These are phyloP conservation scores for Pilatotrama ljubarskyi DNA, from an alignment of 768 basidiomycete species.

Conservation along the genomic window DNA sequence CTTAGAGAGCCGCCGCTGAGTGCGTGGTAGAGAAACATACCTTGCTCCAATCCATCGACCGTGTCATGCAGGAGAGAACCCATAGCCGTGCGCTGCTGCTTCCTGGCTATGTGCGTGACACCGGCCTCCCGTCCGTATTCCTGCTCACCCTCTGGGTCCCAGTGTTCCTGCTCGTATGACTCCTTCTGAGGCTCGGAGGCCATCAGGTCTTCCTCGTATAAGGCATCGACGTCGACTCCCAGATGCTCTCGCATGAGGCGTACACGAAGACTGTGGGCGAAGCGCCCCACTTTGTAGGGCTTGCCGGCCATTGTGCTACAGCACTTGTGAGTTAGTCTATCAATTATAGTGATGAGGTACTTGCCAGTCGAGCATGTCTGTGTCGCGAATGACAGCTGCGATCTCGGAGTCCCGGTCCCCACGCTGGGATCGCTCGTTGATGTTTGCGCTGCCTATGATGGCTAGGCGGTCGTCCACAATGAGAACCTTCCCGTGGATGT, in stretches of 20 bases:
- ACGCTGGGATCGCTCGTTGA: slow-evolving; percentile 94
- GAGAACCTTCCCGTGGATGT: slow-evolving; percentile 69
- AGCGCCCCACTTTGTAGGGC: slow-evolving; percentile 94
- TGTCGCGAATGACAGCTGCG: slow-evolving; percentile 90
- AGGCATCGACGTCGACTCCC: slow-evolving; percentile 89
- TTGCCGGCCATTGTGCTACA: slow-evolving; percentile 88
- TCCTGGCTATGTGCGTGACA: slow-evolving; percentile 31
- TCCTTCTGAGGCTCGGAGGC: slow-evolving; percentile 49
- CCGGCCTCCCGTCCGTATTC: slow-evolving; percentile 44
- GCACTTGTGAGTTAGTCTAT: neutral
- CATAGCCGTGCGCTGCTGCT: slow-evolving; percentile 22
- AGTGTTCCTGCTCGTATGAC: slow-evolving; percentile 54
- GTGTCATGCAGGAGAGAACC: slow-evolving; percentile 37
- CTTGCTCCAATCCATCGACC: slow-evolving; percentile 47
- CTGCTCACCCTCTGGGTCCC: slow-evolving; percentile 79
- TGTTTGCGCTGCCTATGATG: slow-evolving; percentile 95
- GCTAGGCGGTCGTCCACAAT: slow-evolving; percentile 94
- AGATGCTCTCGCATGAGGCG: slow-evolving; percentile 97
- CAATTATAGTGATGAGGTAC: slow-evolving; percentile 25
- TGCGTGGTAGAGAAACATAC: slow-evolving; percentile 35
- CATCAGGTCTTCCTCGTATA: slow-evolving; percentile 76
- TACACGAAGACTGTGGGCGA: slow-evolving; percentile 91
- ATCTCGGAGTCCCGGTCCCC: slow-evolving; percentile 98
- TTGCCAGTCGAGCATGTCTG: slow-evolving; percentile 93
- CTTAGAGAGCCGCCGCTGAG: slow-evolving; percentile 4